A percentile compares a stretch with the other conserved stretches of the same genome.
Evolutionary conservation across 192 early-diverging fungal species (phyloP).

Genomic region (Rhizophagus clarus): DNA sequence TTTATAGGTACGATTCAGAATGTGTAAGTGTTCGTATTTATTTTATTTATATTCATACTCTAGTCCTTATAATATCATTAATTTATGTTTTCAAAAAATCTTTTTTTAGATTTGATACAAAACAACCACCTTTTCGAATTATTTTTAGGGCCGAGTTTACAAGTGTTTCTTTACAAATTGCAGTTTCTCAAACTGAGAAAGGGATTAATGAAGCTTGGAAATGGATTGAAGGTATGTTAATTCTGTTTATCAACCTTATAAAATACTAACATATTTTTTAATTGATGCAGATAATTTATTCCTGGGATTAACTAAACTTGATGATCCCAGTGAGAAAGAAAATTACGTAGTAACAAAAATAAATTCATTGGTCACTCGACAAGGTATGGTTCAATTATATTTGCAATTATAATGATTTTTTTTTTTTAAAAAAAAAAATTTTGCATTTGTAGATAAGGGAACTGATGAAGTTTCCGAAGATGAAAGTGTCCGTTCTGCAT

Average conservation of each 20-base stretch:
- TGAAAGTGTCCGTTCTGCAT: slow-evolving; percentile 84
- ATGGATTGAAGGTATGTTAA: slow-evolving; percentile 74
- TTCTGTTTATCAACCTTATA: neutral
- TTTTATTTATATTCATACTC: neutral
- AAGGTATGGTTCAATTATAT: slow-evolving; percentile 49
- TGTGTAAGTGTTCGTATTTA: slow-evolving; percentile 59
- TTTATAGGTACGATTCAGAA: slow-evolving; percentile 92
- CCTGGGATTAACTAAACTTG: slow-evolving; percentile 69
- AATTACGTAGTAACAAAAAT: slow-evolving; percentile 92
- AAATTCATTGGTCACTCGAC: slow-evolving; percentile 79
- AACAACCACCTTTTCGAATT: slow-evolving; percentile 90
- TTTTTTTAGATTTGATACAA: slow-evolving; percentile 80
- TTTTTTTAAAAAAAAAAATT: no score
- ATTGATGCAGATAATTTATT: slow-evolving; percentile 69
- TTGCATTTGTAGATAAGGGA: slow-evolving; percentile 56
- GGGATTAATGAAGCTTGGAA: slow-evolving; percentile 88
- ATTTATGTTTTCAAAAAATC: neutral
- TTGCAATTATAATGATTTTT: slow-evolving; percentile 5
- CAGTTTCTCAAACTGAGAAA: slow-evolving; percentile 80
- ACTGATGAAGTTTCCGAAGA: slow-evolving; percentile 82
- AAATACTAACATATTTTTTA: neutral
- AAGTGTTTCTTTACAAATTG: slow-evolving; percentile 75
- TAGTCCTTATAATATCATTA: neutral
- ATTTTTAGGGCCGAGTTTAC: slow-evolving; percentile 66
- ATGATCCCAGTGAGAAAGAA: slow-evolving; percentile 77